Conservation (phyloP, 306 rosid species). For the Trifolium dubium region DNA sequence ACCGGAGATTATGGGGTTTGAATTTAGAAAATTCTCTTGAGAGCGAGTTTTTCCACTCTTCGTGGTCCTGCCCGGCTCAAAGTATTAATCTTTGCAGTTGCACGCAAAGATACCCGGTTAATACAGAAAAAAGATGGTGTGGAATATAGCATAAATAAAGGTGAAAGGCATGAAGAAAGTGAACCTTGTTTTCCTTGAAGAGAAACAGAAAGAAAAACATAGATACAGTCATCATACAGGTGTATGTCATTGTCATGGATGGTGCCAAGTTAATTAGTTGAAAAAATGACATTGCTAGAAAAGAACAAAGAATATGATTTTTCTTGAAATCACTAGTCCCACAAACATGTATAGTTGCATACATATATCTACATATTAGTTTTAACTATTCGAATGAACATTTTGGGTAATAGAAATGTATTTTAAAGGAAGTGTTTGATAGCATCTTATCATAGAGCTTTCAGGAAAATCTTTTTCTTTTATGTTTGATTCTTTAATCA, state of each 20-base stretch:
- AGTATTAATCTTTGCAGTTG: too few relatives aligned
- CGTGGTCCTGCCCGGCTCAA: too few relatives aligned
- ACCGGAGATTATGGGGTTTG: too few relatives aligned
- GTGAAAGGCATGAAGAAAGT: neutral
- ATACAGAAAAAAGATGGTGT: neutral
- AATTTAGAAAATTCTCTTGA: too few relatives aligned
- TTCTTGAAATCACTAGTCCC: neutral
- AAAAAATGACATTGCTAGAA: slow-evolving; percentile 13
- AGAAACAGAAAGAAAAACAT: neutral
- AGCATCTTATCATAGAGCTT: slow-evolving; percentile 1
- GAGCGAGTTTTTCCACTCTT: too few relatives aligned
- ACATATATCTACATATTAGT: neutral
- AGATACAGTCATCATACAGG: slow-evolving; percentile 1
- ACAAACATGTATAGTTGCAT: neutral
- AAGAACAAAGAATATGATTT: neutral
- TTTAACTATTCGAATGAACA: neutral
- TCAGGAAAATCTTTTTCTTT: neutral
- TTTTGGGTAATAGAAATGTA: neutral
- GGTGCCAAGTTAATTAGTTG: neutral
- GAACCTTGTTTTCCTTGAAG: slow-evolving; percentile 19
- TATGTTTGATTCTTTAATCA: neutral
- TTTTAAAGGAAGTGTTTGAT: neutral
- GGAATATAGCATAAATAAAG: slow-evolving; percentile 47
- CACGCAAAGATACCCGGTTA: too few relatives aligned
- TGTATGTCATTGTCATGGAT: neutral